Evolutionary conservation across 2,329 filamentous ascomycete genomes (phyloP).

Genomic region (Chaetomium sp.): DNA sequence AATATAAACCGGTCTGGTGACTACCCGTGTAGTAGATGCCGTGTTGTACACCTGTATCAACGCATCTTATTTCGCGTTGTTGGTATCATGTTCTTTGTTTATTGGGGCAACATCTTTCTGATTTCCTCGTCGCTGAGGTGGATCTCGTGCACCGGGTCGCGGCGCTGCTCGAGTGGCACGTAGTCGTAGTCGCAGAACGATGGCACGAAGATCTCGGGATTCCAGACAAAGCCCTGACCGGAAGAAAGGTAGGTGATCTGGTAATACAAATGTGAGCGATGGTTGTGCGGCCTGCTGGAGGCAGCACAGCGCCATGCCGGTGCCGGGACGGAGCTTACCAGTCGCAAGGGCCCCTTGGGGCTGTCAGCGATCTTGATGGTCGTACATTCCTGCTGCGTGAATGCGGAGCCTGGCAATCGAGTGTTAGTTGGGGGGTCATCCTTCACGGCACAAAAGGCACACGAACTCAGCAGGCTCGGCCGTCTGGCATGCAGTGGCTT

Average conservation of each 20-base stretch:
- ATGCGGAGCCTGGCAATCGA: slow-evolving; percentile 61
- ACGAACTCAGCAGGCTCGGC: slow-evolving; percentile 64
- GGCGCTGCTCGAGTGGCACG: slow-evolving; percentile 71
- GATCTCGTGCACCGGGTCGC: slow-evolving; percentile 78
- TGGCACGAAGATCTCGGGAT: slow-evolving; percentile 81
- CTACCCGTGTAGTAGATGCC: background rate
- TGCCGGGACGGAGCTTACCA: slow-evolving; percentile 54
- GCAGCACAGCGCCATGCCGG: slow-evolving; percentile 16
- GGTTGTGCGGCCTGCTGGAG: background rate
- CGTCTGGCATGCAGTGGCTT: slow-evolving; percentile 57
- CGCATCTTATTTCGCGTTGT: background rate
- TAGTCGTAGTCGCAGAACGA: slow-evolving; percentile 77
- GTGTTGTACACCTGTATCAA: slow-evolving; percentile 14
- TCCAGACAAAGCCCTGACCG: slow-evolving; percentile 81
- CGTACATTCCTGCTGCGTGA: slow-evolving; percentile 75
- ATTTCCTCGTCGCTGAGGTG: slow-evolving; percentile 76
- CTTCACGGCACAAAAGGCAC: background rate
- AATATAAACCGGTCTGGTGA: background rate
- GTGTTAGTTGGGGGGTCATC: slow-evolving; percentile 37
- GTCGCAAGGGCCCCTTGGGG: slow-evolving; percentile 68
- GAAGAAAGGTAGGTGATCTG: slow-evolving; percentile 80
- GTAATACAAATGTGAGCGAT: slow-evolving; percentile 18
- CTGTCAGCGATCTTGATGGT: slow-evolving; percentile 74
- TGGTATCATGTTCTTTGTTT: slow-evolving; percentile 30
- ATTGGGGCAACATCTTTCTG: slow-evolving; percentile 67